phyloP scores from a whole-genome alignment of 1,284 basidiomycete genomes.

The Grifola frondosa region DNA sequence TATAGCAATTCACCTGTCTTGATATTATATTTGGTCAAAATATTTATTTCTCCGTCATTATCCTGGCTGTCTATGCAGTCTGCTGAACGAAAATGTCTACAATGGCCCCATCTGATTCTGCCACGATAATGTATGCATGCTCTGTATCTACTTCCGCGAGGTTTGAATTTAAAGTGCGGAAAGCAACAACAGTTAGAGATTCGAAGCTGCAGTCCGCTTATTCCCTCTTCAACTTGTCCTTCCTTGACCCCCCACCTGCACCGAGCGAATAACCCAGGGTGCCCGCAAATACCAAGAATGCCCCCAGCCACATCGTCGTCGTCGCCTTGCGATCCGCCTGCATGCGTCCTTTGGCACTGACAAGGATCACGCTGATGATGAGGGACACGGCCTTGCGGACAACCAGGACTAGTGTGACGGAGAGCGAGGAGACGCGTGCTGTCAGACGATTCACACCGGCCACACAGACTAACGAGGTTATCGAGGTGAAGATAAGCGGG shows the following conservation, averaged over 20 bases:
- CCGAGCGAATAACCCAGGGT: slow-evolving; percentile 67
- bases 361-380: slow-evolving; percentile 66
- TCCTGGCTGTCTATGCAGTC: neutral
- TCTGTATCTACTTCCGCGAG: neutral
- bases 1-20: neutral
- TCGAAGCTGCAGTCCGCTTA: slow-evolving; percentile 5
- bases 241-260: slow-evolving; percentile 10
- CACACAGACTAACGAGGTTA: slow-evolving; percentile 88
- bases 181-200: neutral
- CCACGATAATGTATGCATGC: no score
- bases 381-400: slow-evolving; percentile 88
- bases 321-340: slow-evolving; percentile 32
- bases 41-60: no score
- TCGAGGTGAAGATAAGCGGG: slow-evolving; percentile 74
- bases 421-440: slow-evolving; percentile 73
- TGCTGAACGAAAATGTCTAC: no score
- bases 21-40: neutral
- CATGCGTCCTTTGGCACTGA: slow-evolving; percentile 33
- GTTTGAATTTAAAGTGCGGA: neutral
- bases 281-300: slow-evolving; percentile 67
- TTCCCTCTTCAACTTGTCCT: slow-evolving; percentile 18
- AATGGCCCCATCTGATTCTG: no score
- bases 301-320: slow-evolving; percentile 63
- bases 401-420: slow-evolving; percentile 86
- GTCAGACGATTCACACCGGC: slow-evolving; percentile 89